Evolutionary conservation across 371 early-diverging fungal genomes (phyloP), one percentile per base, ranked within the genome.

Genomic region (Syncephalastrum sp.): DNA sequence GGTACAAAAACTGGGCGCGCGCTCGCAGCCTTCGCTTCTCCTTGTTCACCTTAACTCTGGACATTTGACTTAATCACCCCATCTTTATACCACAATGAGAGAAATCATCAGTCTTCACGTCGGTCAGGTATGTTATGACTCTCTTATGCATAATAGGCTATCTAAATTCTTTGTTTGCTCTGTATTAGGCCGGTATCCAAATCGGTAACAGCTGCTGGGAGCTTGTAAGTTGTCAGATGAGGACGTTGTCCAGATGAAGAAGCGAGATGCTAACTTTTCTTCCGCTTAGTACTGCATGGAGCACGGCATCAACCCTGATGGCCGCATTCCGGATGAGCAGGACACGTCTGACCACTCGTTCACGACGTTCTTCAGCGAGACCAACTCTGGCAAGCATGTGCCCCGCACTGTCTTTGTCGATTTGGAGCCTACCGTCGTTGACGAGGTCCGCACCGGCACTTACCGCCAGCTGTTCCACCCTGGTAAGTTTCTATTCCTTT

Each of bases 191-290:
- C 69, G 99, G 99, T 90, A 91, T 98, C 67, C 99, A 98, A 82
- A 97, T 98, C 73, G 99, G 98, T 85, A 97, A 97, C 86, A 91
- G 97, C 77, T 97, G 97, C 83, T 98, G 99, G 99, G 98, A 98
- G 81, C 87, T 97, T 15, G 65, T 65, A 57, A 65, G 65, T 50
- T 23, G 13, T 12, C n/a, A 16, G 16, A 45, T 45, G 16, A 45
- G 21, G 21, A 1, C 12, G 45, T 5, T 16, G n/a, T 45, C n/a
- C n/a, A 45, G 45, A 45, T 29, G 29, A 29, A 29, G 29, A 7
- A 29, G 29, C 29, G 7, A 29, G 7, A 7, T 29, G 6, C 29
- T 29, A 7, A 29, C 29, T 29, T 29, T 29, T 29, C 4, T 3
- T 29, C 7, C 3, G 21, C 42, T 21, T 56, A 74, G 62, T 96